Percentiles rank a stretch among this genome's conserved stretches.
phyloP scores from a whole-genome alignment of 2,329 filamentous ascomycete species.

The Exophiala mesophila region DNA sequence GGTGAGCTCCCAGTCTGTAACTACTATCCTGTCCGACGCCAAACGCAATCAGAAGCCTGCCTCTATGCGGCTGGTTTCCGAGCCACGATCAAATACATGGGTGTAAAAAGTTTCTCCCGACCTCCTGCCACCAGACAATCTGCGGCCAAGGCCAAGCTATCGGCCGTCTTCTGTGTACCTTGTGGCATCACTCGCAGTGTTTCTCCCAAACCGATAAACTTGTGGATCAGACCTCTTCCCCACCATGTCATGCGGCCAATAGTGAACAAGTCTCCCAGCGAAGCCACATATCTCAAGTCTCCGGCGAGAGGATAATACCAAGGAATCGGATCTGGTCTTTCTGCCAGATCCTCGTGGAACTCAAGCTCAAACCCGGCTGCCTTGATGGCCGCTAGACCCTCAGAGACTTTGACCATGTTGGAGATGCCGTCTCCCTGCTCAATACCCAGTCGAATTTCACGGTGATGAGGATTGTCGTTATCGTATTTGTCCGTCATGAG shows the following conservation, averaged over 20 bases:
- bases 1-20: no score
- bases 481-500: slow-evolving; percentile 96
- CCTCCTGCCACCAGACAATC: slow-evolving; percentile 85
- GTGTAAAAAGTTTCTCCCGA: slow-evolving; percentile 87
- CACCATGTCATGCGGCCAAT: slow-evolving; percentile 84
- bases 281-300: slow-evolving; percentile 75
- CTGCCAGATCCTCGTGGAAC: slow-evolving; percentile 80
- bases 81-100: slow-evolving; percentile 96
- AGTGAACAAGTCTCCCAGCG: slow-evolving; percentile 66
- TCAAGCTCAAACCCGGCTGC: slow-evolving; percentile 80
- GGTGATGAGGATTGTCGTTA: slow-evolving; percentile 79
- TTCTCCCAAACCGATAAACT: slow-evolving; percentile 72
- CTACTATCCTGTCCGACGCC: no score
- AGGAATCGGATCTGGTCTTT: slow-evolving; percentile 66
- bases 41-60: no score
- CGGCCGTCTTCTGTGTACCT: slow-evolving; percentile 91
- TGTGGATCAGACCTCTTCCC: slow-evolving; percentile 70
- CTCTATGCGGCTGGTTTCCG: slow-evolving; percentile 60
- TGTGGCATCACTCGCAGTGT: slow-evolving; percentile 66
- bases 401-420: slow-evolving; percentile 88
- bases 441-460: slow-evolving; percentile 86
- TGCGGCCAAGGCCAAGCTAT: slow-evolving; percentile 74
- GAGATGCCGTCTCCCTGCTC: slow-evolving; percentile 95
- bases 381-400: slow-evolving; percentile 77
- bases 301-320: slow-evolving; percentile 95